These are phyloP conservation scores for Fibroporia radiculosa DNA, from an alignment of 768 basidiomycete species.

Conservation along the genomic window DNA sequence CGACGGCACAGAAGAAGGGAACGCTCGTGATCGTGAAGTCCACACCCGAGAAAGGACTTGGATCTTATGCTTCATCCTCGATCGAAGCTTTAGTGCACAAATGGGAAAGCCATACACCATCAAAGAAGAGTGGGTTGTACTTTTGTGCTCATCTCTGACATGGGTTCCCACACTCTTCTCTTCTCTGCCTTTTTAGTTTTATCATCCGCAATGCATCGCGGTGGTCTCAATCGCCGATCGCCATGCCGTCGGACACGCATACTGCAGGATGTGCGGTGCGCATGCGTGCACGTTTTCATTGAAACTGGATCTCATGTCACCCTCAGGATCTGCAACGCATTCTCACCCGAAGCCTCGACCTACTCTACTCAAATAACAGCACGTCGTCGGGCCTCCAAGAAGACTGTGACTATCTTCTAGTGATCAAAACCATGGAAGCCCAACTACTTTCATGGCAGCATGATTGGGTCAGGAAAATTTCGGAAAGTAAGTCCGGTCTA, in stretches of 20 bases:
- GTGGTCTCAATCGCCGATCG: slow-evolving; percentile 68
- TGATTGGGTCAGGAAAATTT: slow-evolving; percentile 40
- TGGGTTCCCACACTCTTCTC: neutral
- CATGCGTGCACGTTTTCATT: slow-evolving; percentile 9
- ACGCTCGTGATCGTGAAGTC: slow-evolving; percentile 73
- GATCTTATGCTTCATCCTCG: slow-evolving; percentile 81
- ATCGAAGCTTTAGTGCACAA: slow-evolving; percentile 87
- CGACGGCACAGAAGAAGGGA: slow-evolving; percentile 71
- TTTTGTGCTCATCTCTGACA: no score
- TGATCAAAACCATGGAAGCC: slow-evolving; percentile 78
- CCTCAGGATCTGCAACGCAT: slow-evolving; percentile 80
- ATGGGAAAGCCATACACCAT: slow-evolving; percentile 95
- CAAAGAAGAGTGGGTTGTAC: slow-evolving; percentile 75
- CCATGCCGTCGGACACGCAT: slow-evolving; percentile 55
- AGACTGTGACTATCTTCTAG: slow-evolving; percentile 77
- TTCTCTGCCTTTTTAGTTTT: slow-evolving; percentile 38
- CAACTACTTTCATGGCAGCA: slow-evolving; percentile 59
- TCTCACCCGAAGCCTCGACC: slow-evolving; percentile 80
- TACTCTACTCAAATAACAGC: slow-evolving; percentile 78
- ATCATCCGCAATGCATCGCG: slow-evolving; percentile 77
- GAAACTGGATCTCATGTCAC: neutral
- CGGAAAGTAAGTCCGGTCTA: no score
- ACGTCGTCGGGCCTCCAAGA: slow-evolving; percentile 76
- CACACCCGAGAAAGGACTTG: slow-evolving; percentile 94
- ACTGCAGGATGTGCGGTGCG: slow-evolving; percentile 74